Evolutionary conservation across 2,329 filamentous ascomycete species (phyloP).

Genomic region (Incumbomyces lentus): DNA sequence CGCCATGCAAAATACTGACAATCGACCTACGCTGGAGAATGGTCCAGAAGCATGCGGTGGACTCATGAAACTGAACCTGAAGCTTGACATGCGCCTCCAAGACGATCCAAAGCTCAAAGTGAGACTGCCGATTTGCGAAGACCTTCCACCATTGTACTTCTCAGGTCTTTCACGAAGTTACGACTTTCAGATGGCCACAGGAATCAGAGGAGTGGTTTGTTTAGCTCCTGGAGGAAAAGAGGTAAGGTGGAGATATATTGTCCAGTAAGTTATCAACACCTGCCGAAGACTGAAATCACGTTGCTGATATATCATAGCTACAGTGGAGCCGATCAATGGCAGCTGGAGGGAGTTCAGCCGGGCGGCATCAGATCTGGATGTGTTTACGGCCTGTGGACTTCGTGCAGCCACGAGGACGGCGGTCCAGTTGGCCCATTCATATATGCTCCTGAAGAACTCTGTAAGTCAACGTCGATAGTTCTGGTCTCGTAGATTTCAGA

Average conservation of each 20-base stretch:
- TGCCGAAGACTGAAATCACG: no score
- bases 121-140: conserved; percentile 13
- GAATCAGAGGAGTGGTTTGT: conserved; percentile 13
- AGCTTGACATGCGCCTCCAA: conserved; percentile 13
- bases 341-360: conserved; percentile 21
- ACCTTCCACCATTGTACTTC: conserved; percentile 17
- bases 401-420: conserved; percentile 16
- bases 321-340: conserved; percentile 20
- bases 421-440: conserved; percentile 19
- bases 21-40: conserved; percentile 15
- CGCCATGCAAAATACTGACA: not conserved
- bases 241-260: conserved; percentile 20
- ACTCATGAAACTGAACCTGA: conserved; percentile 19
- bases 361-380: conserved; percentile 19
- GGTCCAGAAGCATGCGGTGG: conserved; percentile 19
- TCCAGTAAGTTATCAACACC: conserved; percentile 6
- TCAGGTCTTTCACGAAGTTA: conserved; percentile 16
- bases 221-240: conserved; percentile 17
- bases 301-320: conserved; percentile 8
- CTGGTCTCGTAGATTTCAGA: conserved; percentile 1
- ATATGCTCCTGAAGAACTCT: conserved; percentile 18
- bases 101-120: conserved; percentile 13
- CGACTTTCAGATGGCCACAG: conserved; percentile 10
- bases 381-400: conserved; percentile 18
- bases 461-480: conserved; percentile 16